phyloP scores from a whole-genome alignment of 2,329 filamentous ascomycete species.

The Aspergillus ustus region DNA sequence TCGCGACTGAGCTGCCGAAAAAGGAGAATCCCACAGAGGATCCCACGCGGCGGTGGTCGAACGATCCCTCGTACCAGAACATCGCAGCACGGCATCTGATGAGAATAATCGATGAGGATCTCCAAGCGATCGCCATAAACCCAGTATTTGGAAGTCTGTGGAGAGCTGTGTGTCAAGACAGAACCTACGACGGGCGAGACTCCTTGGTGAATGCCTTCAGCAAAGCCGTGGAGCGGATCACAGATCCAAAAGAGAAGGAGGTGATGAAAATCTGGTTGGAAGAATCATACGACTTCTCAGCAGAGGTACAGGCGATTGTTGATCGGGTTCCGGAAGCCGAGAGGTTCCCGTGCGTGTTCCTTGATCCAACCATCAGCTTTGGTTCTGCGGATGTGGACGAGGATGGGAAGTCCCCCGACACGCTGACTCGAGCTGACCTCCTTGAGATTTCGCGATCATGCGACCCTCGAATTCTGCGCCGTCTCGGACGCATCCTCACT shows the following conservation, averaged over 20 bases:
- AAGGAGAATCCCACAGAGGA: conserved; percentile 32
- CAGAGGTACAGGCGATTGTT: conserved; percentile 49
- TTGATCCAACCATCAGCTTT: conserved; percentile 55
- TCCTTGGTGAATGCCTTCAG: conserved; percentile 51
- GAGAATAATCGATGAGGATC: conserved; percentile 51
- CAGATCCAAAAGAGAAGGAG: conserved; percentile 36
- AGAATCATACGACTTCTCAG: conserved; percentile 56
- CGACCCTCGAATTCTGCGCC: conserved; percentile 52
- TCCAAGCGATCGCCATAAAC: conserved; percentile 53
- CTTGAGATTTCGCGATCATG: conserved; percentile 59
- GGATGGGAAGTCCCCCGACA: conserved; percentile 7
- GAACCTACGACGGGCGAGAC: conserved; percentile 47
- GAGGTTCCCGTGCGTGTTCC: conserved; percentile 54
- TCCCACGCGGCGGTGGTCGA: conserved; percentile 42
- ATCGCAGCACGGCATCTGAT: conserved; percentile 47
- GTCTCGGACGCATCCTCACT: conserved; percentile 54
- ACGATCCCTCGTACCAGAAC: conserved; percentile 44
- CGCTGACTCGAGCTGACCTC: conserved; percentile 43
- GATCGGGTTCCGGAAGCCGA: conserved; percentile 42
- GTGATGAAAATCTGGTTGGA: conserved; percentile 56
- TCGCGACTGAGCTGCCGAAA: conserved; percentile 42
- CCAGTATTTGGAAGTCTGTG: conserved; percentile 58
- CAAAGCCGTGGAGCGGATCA: conserved; percentile 43
- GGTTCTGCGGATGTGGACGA: background rate
- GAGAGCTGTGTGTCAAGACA: conserved; percentile 56